These are phyloP conservation scores for Aphanoascus verrucosus DNA, from an alignment of 2,329 filamentous ascomycete species.

Conservation along the genomic window DNA sequence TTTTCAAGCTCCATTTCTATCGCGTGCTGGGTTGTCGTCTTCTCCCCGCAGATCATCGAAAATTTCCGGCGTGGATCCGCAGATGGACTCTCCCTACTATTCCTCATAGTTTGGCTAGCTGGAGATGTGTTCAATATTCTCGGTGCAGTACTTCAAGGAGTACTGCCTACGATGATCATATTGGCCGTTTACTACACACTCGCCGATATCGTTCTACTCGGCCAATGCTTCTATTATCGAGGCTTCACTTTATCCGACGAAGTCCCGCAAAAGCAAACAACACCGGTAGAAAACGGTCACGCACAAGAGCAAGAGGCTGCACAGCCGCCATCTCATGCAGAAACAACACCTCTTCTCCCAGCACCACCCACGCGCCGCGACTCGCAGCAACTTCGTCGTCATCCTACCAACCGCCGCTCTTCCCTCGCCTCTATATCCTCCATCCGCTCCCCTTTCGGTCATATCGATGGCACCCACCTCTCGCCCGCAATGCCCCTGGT, in stretches of 20 bases:
- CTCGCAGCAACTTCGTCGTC: conserved; percentile 3
- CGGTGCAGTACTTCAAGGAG: conserved; percentile 80
- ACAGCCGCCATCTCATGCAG: conserved; percentile 12
- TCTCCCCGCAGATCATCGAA: conserved; percentile 91
- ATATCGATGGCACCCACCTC: conserved; percentile 56
- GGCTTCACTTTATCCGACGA: conserved; percentile 49
- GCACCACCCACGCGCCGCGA: neutral
- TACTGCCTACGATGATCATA: conserved; percentile 90
- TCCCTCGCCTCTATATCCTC: conserved; percentile 22
- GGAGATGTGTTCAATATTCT: conserved; percentile 97
- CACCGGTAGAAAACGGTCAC: neutral
- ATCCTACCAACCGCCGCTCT: conserved; percentile 13
- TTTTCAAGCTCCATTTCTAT: conserved; percentile 73
- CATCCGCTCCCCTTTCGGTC: conserved; percentile 40
- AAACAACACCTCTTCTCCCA: conserved; percentile 19
- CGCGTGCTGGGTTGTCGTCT: conserved; percentile 95
- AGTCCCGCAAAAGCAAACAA: conserved; percentile 6
- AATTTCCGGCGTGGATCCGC: conserved; percentile 79
- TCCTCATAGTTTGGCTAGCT: conserved; percentile 82
- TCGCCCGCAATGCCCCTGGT: conserved; percentile 76
- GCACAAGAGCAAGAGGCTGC: neutral
- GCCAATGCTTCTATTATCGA: conserved; percentile 91
- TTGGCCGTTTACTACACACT: conserved; percentile 90
- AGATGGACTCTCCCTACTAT: conserved; percentile 80
- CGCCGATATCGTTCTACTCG: conserved; percentile 76